phyloP scores from a whole-genome alignment of 768 basidiomycete species.

The Russula foetens region DNA sequence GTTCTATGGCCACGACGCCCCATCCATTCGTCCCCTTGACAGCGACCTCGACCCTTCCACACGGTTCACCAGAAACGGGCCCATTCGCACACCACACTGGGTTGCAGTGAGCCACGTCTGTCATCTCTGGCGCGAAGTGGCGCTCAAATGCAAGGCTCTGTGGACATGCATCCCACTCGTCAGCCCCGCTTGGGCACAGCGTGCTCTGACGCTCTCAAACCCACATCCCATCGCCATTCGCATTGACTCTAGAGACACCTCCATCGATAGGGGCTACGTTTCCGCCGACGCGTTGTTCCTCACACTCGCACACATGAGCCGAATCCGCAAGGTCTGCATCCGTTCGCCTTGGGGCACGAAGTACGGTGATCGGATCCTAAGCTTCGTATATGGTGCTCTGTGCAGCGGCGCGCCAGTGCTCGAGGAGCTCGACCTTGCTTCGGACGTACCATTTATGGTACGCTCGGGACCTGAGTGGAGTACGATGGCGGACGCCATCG shows the following conservation, averaged over 20 bases:
- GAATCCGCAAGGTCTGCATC: conserved; percentile 2
- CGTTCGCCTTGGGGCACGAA: conserved; percentile 14
- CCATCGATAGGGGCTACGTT: conserved; percentile 12
- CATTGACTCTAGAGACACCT: conserved; percentile 6
- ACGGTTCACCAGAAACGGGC: conserved; percentile 1
- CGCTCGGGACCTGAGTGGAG: background rate
- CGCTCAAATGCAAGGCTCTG: conserved; percentile 8
- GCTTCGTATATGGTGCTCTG: conserved; percentile 1
- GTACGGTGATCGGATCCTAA: conserved; percentile 7
- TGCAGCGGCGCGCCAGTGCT: conserved; percentile 1
- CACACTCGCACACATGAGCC: background rate
- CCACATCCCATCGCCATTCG: conserved; percentile 8
- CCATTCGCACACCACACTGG: conserved; percentile 18
- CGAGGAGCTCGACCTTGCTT: conserved; percentile 13
- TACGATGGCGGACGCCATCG: background rate
- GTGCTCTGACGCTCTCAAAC: conserved; percentile 10
- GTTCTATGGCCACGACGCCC: conserved; percentile 5
- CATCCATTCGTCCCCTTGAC: conserved; percentile 6
- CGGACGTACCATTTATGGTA: background rate
- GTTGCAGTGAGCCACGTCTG: conserved; percentile 17
- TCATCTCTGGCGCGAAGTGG: conserved; percentile 12
- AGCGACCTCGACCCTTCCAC: conserved; percentile 8
- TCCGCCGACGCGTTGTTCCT: conserved; percentile 6
- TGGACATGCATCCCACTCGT: conserved; percentile 14
- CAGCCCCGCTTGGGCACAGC: conserved; percentile 5